Conservation (phyloP, 805 yeast genomes). For the Spathaspora hagerdaliae region DNA sequence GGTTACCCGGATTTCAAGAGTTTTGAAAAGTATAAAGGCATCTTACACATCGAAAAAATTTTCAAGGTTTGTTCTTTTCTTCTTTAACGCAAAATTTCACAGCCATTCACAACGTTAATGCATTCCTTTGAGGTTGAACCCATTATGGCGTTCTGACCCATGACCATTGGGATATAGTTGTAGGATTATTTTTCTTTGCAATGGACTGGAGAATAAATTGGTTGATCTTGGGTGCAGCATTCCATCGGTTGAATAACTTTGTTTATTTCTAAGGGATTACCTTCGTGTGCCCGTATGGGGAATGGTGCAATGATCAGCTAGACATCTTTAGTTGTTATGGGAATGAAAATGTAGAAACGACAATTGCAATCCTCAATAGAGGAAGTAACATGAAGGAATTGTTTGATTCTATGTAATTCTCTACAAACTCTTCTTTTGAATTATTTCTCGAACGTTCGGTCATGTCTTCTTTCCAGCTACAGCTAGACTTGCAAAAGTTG, state of each 20-base stretch:
- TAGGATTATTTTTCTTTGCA: slow-evolving; percentile 27
- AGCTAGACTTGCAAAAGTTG: no score
- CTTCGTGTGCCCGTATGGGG: slow-evolving; percentile 78
- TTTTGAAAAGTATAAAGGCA: background rate
- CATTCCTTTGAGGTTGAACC: slow-evolving; percentile 69
- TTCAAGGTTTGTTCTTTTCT: slow-evolving; percentile 5
- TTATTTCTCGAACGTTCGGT: background rate
- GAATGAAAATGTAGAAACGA: no score
- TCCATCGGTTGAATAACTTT: slow-evolving; percentile 46
- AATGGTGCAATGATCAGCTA: slow-evolving; percentile 60
- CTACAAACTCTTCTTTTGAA: background rate
- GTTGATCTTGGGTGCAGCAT: slow-evolving; percentile 75
- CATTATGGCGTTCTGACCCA: slow-evolving; percentile 66
- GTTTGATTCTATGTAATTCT: background rate
- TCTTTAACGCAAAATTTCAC: slow-evolving; percentile 58
- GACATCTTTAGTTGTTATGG: slow-evolving; percentile 29
- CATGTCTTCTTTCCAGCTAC: no score
- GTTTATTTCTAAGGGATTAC: slow-evolving; percentile 58
- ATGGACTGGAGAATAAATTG: slow-evolving; percentile 60
- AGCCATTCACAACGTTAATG: slow-evolving; percentile 59
- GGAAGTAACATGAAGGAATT: no score
- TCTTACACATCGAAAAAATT: background rate
- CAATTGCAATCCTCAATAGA: no score
- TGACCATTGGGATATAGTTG: slow-evolving; percentile 60
- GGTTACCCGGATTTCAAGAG: no score